Conservation (phyloP, 225 moss, liverwort and hornwort species). For the Polytrichum formosum region DNA sequence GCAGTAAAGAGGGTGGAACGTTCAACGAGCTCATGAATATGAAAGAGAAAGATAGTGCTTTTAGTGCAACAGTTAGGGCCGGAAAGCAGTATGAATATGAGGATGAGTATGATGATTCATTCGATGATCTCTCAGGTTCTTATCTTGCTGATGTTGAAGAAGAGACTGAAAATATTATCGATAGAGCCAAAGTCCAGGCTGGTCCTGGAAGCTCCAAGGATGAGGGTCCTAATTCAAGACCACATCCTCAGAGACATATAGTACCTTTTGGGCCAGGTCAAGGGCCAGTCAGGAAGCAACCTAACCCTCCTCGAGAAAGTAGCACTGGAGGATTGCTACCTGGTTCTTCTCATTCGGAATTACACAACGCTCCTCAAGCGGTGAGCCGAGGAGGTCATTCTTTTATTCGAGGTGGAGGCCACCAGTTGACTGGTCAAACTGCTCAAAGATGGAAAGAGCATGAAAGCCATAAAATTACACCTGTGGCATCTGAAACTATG, state of each 20-base stretch:
- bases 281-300: slow-evolving; percentile 15
- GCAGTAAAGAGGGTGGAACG: slow-evolving; percentile 47
- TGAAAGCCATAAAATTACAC: slow-evolving; percentile 18
- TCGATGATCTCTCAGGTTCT: slow-evolving; percentile 75
- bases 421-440: slow-evolving; percentile 10
- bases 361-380: neutral
- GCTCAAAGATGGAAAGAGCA: slow-evolving; percentile 18
- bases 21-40: slow-evolving; percentile 64
- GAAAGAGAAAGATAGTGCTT: slow-evolving; percentile 32
- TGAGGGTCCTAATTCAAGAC: slow-evolving; percentile 33
- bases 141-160: slow-evolving; percentile 68
- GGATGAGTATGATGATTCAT: slow-evolving; percentile 98
- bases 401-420: slow-evolving; percentile 31
- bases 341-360: slow-evolving; percentile 4
- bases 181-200: slow-evolving; percentile 38
- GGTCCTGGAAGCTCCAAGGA: slow-evolving; percentile 16
- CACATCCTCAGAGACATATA: slow-evolving; percentile 15
- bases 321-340: slow-evolving; percentile 14
- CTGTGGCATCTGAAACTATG: slow-evolving; percentile 23
- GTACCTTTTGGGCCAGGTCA: slow-evolving; percentile 22
- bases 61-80: slow-evolving; percentile 65
- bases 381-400: slow-evolving; percentile 22
- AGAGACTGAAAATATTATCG: slow-evolving; percentile 77
- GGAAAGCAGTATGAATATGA: slow-evolving; percentile 79
- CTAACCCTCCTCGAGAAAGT: slow-evolving; percentile 15